Base-by-base conservation (phyloP, 1,284 basidiomycete genomes). In the Porodaedalea pini region DNA sequence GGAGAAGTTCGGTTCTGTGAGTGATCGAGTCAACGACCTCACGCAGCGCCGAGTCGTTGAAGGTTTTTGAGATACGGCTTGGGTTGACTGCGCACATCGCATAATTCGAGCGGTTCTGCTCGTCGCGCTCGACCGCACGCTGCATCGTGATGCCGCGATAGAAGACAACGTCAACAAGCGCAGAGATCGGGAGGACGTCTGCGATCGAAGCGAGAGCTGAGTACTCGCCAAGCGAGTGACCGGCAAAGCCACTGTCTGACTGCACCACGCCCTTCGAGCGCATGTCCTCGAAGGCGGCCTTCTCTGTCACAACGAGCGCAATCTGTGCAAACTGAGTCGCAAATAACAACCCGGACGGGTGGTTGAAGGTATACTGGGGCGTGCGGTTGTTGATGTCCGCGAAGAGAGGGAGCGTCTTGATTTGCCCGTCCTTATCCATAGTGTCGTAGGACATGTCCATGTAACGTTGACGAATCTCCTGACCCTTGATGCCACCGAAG, bases 101-200 rank as follows among this genome's bases (percentile, higher is more conserved):
- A 68, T 98, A 99, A 72, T 96, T 94, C 32, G 92, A 95, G 53
- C 96, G 85, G 69, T 95, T 95, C 59, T 91, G 79, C 2, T 88
- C 79, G 68, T 98, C 96, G 48, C 96, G 92, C 73, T 97, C 92
- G 60, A 98, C 95, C 19, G 95, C 95, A 45, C 94, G 92, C 70
- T 98, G 95, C 96, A 99, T 99, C 51, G 96, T 99, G 68, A 99
- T 96, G 70, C 96, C 96, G 73, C 97, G 93, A 75, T 98, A 98
- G 82, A 99, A 98, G 43, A 99, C 96, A 68, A 99, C 92, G 66
- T 98, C 95, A 66, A 96, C 93, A 51, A 99, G 85, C n/a, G 93
- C 86, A 31, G 95, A 92, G 69, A 98, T 94, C 44, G 93, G 89
- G 45, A 99, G 85, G 47, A 98, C 92, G 71, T 94, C 94, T 44